Evolutionary conservation across 768 basidiomycete species (phyloP), one percentile per base, ranked within the genome.

Genomic region (Daedaleopsis sinensis): DNA sequence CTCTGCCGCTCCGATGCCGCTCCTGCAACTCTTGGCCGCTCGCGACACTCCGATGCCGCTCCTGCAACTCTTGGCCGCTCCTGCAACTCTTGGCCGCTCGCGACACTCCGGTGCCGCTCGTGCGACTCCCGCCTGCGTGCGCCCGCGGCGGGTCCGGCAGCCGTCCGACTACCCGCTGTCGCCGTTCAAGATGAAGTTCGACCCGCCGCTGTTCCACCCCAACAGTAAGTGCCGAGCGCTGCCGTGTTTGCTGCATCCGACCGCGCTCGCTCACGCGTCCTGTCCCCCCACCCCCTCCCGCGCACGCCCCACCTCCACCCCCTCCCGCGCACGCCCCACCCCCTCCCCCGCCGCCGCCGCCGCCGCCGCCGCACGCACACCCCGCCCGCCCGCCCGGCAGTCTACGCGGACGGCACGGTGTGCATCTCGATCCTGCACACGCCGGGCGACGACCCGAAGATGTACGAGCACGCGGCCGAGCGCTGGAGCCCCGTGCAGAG

Each of bases 171-270:
- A 99, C 76, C 97, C 97, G 36, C 79, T 99, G 69, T 96, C 93
- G 55, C 97, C 97, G 19, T 98, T 98, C 88, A 98, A 95, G 79
- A 98, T 99, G 97, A 94, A 85, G 71, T 99, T 99, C 70, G 95
- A 98, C 48, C 97, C 97, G 3, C 96, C 96, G 2, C 74, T 99
- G 57, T 92, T 98, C 76, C 97, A 99, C 76, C 97, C 97, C 18
- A 99, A 99, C 74, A 91, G 97, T 96, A 67, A 75, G 91, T 77
- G 55, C 19, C 24, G 47, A 49, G n/a, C n/a, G n/a, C n/a, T n/a
- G n/a, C n/a, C n/a, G n/a, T n/a, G n/a, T n/a, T n/a, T n/a, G n/a
- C n/a, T n/a, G n/a, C n/a, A n/a, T 24, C 16, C 36, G 19, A 47
- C 19, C 52, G 38, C 19, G 24, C 49, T 51, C 27, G 37, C 51